These are phyloP conservation scores for Dissophora ornata DNA, from an alignment of 192 early-diverging fungal species.

Conservation along the genomic window DNA sequence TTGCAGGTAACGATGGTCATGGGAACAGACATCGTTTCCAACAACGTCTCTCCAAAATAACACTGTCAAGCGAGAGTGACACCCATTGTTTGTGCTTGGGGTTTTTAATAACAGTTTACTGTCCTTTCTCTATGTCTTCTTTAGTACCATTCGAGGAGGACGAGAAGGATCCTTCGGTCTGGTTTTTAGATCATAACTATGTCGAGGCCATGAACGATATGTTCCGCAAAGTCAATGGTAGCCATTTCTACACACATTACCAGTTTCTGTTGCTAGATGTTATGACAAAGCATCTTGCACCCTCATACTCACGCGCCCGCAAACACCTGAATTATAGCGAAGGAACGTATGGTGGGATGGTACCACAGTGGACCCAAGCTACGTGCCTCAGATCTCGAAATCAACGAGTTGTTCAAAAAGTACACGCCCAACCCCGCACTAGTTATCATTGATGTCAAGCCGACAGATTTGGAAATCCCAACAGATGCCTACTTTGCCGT, in stretches of 20 bases:
- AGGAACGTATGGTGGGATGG: constrained; percentile 98
- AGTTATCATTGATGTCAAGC: constrained; percentile 98
- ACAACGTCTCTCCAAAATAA: too few species aligned
- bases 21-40: too few species aligned
- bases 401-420: constrained; percentile 97
- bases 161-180: constrained; percentile 96
- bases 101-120: background rate
- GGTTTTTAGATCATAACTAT: constrained; percentile 99
- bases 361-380: constrained; percentile 99
- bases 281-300: too few species aligned
- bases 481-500: constrained; percentile 98
- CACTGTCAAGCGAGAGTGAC: too few species aligned
- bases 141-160: constrained; percentile 99
- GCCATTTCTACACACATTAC: too few species aligned
- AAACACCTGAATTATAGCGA: constrained; percentile 64
- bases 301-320: background rate
- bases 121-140: constrained; percentile 2
- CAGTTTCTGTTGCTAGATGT: too few species aligned
- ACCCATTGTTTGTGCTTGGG: too few species aligned
- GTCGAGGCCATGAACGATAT: constrained; percentile 99
- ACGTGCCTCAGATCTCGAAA: constrained; percentile 94
- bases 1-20: constrained; percentile 76
- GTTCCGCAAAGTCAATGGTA: constrained; percentile 99
- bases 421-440: constrained; percentile 96
- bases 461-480: constrained; percentile 91